Evolutionary conservation across 2,329 filamentous ascomycete genomes (phyloP), one percentile per base, ranked within the genome.

Genomic region (Plenodomus tracheiphilus): DNA sequence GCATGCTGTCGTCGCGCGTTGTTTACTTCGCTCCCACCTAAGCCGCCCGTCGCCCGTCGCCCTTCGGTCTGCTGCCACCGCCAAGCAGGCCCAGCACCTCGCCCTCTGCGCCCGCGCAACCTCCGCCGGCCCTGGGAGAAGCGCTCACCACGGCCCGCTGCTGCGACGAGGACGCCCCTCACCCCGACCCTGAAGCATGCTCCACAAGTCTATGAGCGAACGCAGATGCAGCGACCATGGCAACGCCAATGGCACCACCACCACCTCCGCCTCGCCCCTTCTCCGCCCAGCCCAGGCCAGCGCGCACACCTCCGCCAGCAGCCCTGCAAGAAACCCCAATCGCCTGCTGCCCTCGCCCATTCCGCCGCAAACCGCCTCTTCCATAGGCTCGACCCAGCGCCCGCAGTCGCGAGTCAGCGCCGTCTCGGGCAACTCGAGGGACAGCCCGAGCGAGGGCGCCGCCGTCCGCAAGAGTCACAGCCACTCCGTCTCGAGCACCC

Each of bases 401-500:
- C 68, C 69, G 34, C 59, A 59, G 25, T 72, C 69, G 2, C 54
- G 64, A 37, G 43, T 66, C 52, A 68, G 66, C 39, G 63, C 59
- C 51, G 54, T 62, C 18, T 69, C 68, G 8, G 59, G 39, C 34
- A 32, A 48, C 36, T 62, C 61, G 41, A 60, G 50, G 51, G 61
- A 62, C 59, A 60, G 61, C 46, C 66, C 59, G 25, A 42, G 56
- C 50, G 66, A 68, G 32, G 51, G 56, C 21, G 42, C 56, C 32
- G 47, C 56, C 16, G 60, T 59, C 47, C 51, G 59, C 17, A 64
- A 69, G 55, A 65, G 62, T 56, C 64, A 71, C 51, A 67, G 64
- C 46, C 61, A 70, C 21, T 71, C 67, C 41, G 43, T 72, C 16
- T 71, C 69, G 20, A 71, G 68, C 51, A 71, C 66, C 32, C 65